Percentiles rank a stretch among this genome's conserved stretches.
Conservation (phyloP, 148 eudicot species). For the Bassia scoparia region DNA sequence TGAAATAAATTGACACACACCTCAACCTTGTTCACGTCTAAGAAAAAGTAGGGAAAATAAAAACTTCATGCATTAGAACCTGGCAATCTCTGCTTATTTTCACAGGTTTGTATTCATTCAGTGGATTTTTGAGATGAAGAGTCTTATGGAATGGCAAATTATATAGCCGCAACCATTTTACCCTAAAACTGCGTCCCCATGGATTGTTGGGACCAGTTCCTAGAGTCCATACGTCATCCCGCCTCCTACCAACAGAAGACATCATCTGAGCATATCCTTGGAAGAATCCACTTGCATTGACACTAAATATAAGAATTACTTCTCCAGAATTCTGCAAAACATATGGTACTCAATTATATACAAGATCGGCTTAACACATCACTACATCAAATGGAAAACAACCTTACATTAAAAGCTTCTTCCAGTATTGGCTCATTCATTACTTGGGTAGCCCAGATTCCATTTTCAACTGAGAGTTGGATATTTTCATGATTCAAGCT, state of each 20-base stretch:
- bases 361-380: constrained; percentile 1
- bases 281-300: constrained; percentile 87
- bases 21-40: not conserved
- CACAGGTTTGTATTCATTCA: constrained; percentile 81
- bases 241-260: constrained; percentile 73
- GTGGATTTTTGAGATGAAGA: constrained; percentile 79
- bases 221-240: constrained; percentile 78
- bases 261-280: constrained; percentile 92
- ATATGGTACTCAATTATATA: constrained; percentile 25
- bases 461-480: constrained; percentile 63
- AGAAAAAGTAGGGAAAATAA: constrained; percentile 5
- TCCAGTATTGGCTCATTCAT: constrained; percentile 82
- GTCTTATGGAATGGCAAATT: constrained; percentile 77
- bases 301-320: constrained; percentile 80
- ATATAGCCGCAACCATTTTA: constrained; percentile 68
- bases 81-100: constrained; percentile 94
- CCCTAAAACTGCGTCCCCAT: constrained; percentile 80
- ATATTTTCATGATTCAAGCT: constrained; percentile 81
- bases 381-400: constrained; percentile 15
- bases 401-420: constrained; percentile 80
- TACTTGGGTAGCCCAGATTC: constrained; percentile 90
- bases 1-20: constrained; percentile 32
- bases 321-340: constrained; percentile 68
- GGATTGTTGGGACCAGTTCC: constrained; percentile 61
- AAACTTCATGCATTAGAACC: constrained; percentile 34